Percentiles rank a stretch among this genome's conserved stretches.
phyloP scores from a whole-genome alignment of 352 stramenopile genomes.

The Phytophthora tubulina region DNA sequence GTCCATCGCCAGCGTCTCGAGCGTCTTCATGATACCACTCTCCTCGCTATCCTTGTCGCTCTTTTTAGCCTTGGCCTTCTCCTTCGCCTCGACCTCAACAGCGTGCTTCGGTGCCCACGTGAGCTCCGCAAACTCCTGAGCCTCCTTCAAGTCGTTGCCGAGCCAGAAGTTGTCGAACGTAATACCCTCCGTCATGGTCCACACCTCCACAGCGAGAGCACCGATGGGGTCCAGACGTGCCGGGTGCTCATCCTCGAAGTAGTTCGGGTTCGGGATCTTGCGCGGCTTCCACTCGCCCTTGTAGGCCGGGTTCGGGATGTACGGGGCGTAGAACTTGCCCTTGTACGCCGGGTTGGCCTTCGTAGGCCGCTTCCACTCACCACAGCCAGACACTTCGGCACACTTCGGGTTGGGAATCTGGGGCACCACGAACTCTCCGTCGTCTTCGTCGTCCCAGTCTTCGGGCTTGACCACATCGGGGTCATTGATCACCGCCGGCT shows the following conservation, averaged over 20 bases:
- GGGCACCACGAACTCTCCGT: conserved; percentile 92
- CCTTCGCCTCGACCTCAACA: conserved; percentile 62
- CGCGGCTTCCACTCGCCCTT: conserved; percentile 92
- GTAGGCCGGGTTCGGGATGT: conserved; percentile 94
- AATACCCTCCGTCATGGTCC: conserved; percentile 91
- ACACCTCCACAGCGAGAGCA: conserved; percentile 92
- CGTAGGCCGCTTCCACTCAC: conserved; percentile 89
- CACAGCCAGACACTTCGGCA: conserved; percentile 84
- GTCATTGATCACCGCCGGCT: conserved; percentile 83
- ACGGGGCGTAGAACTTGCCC: conserved; percentile 92
- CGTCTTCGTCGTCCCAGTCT: conserved; percentile 95
- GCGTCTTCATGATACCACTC: conserved; percentile 51
- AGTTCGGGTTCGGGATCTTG: conserved; percentile 92
- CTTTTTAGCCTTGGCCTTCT: conserved; percentile 60
- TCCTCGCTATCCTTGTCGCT: conserved; percentile 57
- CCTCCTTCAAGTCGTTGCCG: conserved; percentile 83
- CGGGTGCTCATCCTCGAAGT: conserved; percentile 87
- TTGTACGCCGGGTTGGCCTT: conserved; percentile 94
- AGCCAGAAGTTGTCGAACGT: conserved; percentile 95
- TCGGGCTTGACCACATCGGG: conserved; percentile 84
- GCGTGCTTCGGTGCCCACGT: conserved; percentile 85
- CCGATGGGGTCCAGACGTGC: conserved; percentile 89
- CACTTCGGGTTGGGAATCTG: conserved; percentile 93
- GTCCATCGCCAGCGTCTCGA: conserved; percentile 49
- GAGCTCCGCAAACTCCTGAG: conserved; percentile 77